Percentiles rank a stretch among this genome's conserved stretches.
Evolutionary conservation across 805 yeast genomes (phyloP).

Genomic region (Barnettozyma siamensis): DNA sequence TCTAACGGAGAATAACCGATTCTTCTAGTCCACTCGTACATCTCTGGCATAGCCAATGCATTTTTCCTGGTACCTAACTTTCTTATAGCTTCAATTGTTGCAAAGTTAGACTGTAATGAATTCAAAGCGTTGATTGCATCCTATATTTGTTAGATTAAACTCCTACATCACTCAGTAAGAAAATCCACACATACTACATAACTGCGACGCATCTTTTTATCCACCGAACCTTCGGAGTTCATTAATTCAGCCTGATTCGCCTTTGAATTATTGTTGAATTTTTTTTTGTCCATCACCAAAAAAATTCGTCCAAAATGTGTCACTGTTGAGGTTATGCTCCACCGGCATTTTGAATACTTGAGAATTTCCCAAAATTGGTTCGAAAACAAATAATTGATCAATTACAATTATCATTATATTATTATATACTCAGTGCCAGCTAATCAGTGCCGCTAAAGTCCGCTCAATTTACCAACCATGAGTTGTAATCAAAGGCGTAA

Average conservation of each 20-base stretch:
- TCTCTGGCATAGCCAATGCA: slow-evolving; percentile 73
- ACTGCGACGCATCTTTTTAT: slow-evolving; percentile 2
- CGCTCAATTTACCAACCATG: neutral
- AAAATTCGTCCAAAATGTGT: neutral
- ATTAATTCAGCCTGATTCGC: neutral
- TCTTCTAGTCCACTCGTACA: slow-evolving; percentile 72
- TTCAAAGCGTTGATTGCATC: slow-evolving; percentile 87
- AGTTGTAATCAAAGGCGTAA: slow-evolving; percentile 9
- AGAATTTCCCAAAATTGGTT: too few relatives aligned
- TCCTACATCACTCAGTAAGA: neutral
- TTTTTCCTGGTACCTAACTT: slow-evolving; percentile 58
- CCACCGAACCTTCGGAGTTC: neutral
- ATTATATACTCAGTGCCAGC: too few relatives aligned
- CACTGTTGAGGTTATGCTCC: neutral
- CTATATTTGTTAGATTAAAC: neutral
- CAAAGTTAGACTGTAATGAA: slow-evolving; percentile 84
- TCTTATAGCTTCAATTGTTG: slow-evolving; percentile 78
- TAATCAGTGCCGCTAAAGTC: too few relatives aligned
- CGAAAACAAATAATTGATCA: too few relatives aligned
- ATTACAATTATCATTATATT: too few relatives aligned
- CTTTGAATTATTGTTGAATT: too few relatives aligned
- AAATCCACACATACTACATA: slow-evolving; percentile 1
- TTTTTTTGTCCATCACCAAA: neutral
- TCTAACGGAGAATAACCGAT: slow-evolving; percentile 63
- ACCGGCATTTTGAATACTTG: too few relatives aligned